Percentiles rank a stretch among this genome's conserved stretches.
Evolutionary conservation across 257 asterid species (phyloP).

Genomic region (Penstemon barbatus): DNA sequence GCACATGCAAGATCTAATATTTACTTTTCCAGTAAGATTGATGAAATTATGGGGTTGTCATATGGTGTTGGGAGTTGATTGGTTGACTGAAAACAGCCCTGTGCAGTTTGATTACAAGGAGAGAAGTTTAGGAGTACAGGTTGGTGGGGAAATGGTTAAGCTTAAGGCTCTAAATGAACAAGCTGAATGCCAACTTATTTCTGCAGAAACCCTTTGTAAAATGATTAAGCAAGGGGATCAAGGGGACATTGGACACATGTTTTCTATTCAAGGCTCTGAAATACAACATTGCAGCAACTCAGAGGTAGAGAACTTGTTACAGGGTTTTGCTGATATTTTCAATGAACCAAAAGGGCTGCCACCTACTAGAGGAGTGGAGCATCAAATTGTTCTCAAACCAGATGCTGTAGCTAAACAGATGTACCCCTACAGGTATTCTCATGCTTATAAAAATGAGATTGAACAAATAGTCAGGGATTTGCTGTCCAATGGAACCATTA

Average conservation of each 20-base stretch:
- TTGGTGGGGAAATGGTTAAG: not conserved
- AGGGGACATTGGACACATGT: not conserved
- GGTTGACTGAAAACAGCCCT: not conserved
- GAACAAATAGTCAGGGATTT: not conserved
- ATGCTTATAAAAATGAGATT: not conserved
- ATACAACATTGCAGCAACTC: too few species aligned
- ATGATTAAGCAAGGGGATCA: not conserved
- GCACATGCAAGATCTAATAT: not conserved
- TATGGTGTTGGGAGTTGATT: not conserved
- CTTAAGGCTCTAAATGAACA: not conserved
- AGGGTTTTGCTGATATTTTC: not conserved
- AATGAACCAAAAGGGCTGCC: not conserved
- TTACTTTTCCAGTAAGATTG: not conserved
- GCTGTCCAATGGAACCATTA: too few species aligned
- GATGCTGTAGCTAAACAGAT: not conserved
- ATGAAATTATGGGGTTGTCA: not conserved
- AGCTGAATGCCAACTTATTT: not conserved
- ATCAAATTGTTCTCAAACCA: not conserved
- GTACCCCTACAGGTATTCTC: not conserved
- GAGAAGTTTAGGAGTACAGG: not conserved
- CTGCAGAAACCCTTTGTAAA: not conserved
- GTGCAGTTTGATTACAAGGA: not conserved
- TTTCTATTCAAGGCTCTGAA: not conserved
- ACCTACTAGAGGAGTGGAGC: not conserved
- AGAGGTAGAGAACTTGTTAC: fast-evolving